Evolutionary conservation across 345 rosid species (phyloP), one percentile per base, ranked within the genome.

Genomic region (Populus alba): DNA sequence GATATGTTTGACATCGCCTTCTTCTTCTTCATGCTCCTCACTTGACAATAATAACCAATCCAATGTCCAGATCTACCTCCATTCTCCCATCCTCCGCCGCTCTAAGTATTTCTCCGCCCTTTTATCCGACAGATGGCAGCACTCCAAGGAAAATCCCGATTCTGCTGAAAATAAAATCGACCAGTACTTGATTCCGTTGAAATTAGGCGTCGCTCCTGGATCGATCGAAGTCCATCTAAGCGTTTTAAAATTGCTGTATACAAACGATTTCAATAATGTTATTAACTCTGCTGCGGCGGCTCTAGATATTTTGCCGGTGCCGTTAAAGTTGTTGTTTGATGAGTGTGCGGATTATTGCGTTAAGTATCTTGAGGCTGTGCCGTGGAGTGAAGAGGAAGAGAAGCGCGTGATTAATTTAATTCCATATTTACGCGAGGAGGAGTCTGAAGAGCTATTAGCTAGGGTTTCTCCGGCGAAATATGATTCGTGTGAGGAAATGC

Each of bases 301-400:
- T 7, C 88, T 91, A 20, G 92, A 90, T 73, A 73, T 90, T 67
- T 86, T 91, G 23, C 93, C 90, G 0, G 87, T 87, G 47, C 92
- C 93, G 2, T 83, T 90, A 25, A 87, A 88, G 61, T 76, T 91
- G 12, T 83, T 91, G 23, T 91, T 90, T 81, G 95, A 91, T 65
- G 93, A 88, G 63, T 87, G 88, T 76, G 83, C 90, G n/a, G 80
- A 70, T 29, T 74, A 76, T 31, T 88, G 90, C 71, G 84, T 91
- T 13, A 79, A 62, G 37, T 90, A 85, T 83, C 85, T 91, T 2
- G 93, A 91, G 77, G 91, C 89, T 45, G 91, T 90, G 37, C 93
- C 95, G n/a, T 91, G 95, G 95, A 86, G 82, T 47, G 91, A 90
- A 47, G 95, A 87, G 53, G 95, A 90, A 43, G 95, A 91, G 66